Conservation (phyloP, 2,329 filamentous ascomycete genomes). For the Pyrenophora teres region DNA sequence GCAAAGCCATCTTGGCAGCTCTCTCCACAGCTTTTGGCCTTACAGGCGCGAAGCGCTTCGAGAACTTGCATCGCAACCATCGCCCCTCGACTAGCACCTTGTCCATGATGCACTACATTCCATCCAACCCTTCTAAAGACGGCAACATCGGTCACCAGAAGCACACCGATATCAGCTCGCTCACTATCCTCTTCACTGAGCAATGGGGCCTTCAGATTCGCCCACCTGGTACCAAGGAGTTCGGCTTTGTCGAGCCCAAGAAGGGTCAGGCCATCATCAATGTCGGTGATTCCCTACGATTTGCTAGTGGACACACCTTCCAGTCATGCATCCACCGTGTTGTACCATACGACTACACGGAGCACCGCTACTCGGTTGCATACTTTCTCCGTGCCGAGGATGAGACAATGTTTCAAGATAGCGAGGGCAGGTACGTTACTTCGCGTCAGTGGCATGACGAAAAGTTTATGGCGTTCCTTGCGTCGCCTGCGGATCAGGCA, state of each 20-base stretch:
- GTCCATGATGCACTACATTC: constrained; percentile 44
- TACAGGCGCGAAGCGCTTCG: constrained; percentile 33
- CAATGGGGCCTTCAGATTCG: constrained; percentile 64
- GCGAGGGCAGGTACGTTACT: constrained; percentile 59
- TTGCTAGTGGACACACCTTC: constrained; percentile 59
- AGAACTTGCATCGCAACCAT: constrained; percentile 40
- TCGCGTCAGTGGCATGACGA: constrained; percentile 49
- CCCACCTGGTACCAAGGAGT: constrained; percentile 53
- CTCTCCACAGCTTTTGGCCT: constrained; percentile 44
- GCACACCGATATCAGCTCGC: constrained; percentile 40
- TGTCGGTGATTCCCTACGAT: constrained; percentile 64
- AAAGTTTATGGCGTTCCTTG: constrained; percentile 41
- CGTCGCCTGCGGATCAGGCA: constrained; percentile 10
- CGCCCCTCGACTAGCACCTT: constrained; percentile 40
- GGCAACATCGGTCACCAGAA: constrained; percentile 39
- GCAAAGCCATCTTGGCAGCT: constrained; percentile 53
- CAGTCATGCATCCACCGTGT: constrained; percentile 64
- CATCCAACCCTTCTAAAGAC: constrained; percentile 25
- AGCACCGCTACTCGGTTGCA: constrained; percentile 64
- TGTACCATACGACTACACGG: constrained; percentile 56
- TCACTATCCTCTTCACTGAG: constrained; percentile 54
- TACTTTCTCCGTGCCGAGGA: constrained; percentile 64
- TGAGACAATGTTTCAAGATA: constrained; percentile 61
- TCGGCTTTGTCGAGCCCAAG: constrained; percentile 55
- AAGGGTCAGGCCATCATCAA: constrained; percentile 60